phyloP scores from a whole-genome alignment of 192 early-diverging fungal genomes.

The Radiomyces spectabilis region DNA sequence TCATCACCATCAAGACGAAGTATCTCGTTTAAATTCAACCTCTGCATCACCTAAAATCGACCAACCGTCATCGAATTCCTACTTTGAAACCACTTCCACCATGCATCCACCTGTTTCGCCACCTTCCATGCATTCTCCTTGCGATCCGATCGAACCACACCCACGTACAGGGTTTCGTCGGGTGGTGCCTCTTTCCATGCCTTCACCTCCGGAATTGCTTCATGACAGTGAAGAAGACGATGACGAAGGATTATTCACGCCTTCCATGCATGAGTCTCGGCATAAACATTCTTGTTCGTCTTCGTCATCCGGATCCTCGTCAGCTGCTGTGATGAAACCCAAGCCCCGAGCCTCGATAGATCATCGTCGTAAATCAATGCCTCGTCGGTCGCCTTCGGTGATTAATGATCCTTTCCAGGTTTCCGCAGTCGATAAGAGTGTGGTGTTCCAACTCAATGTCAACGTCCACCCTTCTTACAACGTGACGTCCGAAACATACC shows the following conservation, averaged over 20 bases:
- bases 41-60: neutral
- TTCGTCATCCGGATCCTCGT: too few species aligned
- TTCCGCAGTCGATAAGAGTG: constrained; percentile 8
- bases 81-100: neutral
- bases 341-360: too few species aligned
- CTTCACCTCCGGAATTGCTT: constrained; percentile 21
- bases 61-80: neutral
- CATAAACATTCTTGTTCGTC: too few species aligned
- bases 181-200: neutral
- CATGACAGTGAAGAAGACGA: constrained; percentile 25
- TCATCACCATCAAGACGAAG: too few species aligned
- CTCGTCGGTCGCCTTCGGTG: constrained; percentile 13
- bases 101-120: neutral
- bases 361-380: constrained; percentile 8
- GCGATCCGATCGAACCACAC: too few species aligned
- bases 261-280: too few species aligned
- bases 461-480: neutral
- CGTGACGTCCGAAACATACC: neutral
- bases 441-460: constrained; percentile 14
- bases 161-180: too few species aligned
- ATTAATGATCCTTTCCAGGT: constrained; percentile 6
- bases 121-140: neutral
- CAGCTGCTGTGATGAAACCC: too few species aligned
- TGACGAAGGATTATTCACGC: too few species aligned
- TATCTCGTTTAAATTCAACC: too few species aligned